These are phyloP conservation scores for Taphrina pruni DNA, from an alignment of 1,139 yeast species.

Conservation along the genomic window DNA sequence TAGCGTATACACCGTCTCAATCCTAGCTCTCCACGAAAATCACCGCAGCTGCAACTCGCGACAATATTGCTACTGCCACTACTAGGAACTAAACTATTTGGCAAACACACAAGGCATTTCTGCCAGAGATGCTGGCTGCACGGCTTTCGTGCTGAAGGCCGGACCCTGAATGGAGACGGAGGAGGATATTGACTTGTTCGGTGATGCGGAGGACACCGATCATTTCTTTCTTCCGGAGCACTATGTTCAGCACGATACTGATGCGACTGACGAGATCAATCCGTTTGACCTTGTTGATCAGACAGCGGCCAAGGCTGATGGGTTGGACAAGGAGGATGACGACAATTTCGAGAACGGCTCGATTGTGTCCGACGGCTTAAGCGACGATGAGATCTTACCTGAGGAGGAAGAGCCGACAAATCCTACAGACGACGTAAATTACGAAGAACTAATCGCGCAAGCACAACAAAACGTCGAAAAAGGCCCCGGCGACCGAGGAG, in stretches of 20 bases:
- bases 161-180: conserved; percentile 15
- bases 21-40: background rate
- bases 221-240: conserved; percentile 41
- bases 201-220: conserved; percentile 36
- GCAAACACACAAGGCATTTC: too few species aligned
- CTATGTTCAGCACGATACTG: conserved; percentile 11
- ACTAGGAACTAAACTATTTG: too few species aligned
- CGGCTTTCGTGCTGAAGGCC: too few species aligned
- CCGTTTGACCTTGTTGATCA: conserved; percentile 1
- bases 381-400: conserved; percentile 49
- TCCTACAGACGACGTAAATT: conserved; percentile 45
- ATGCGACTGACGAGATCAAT: conserved; percentile 2
- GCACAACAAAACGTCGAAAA: conserved; percentile 47
- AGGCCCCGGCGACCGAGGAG: conserved; percentile 42
- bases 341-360: conserved; percentile 2
- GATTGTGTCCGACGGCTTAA: conserved; percentile 31
- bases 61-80: too few species aligned
- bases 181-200: conserved; percentile 32
- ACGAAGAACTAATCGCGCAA: conserved; percentile 49
- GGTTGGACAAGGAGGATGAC: background rate
- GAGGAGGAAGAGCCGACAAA: conserved; percentile 54
- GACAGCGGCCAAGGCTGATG: background rate
- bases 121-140: too few species aligned
- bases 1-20: background rate
- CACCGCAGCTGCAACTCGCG: too few species aligned